These are phyloP conservation scores for Coemansia sp. DNA, from an alignment of 192 early-diverging fungal species.

Conservation along the genomic window DNA sequence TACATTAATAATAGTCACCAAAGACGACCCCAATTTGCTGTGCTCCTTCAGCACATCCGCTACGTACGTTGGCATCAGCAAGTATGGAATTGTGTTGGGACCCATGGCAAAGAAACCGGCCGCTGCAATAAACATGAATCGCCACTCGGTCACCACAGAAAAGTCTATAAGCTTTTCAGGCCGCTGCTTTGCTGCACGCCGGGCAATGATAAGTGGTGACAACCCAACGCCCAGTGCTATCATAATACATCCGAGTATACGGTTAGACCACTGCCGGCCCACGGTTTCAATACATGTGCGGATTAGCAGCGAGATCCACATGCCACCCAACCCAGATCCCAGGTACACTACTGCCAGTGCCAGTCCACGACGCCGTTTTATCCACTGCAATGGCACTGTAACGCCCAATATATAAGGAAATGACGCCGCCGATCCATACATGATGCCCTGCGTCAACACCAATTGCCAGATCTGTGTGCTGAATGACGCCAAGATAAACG, in stretches of 20 bases:
- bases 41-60: slow-evolving; percentile 33
- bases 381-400: slow-evolving; percentile 46
- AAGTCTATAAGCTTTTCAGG: slow-evolving; percentile 30
- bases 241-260: slow-evolving; percentile 39
- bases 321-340: slow-evolving; percentile 48
- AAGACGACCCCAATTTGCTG: slow-evolving; percentile 23
- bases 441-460: slow-evolving; percentile 49
- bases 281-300: slow-evolving; percentile 22
- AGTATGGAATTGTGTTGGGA: slow-evolving; percentile 50
- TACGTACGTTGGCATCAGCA: slow-evolving; percentile 50
- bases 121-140: slow-evolving; percentile 37
- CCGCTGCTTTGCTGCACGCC: slow-evolving; percentile 8
- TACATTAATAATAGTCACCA: slow-evolving; percentile 49
- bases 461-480: slow-evolving; percentile 55
- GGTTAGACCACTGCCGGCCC: slow-evolving; percentile 41
- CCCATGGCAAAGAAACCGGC: slow-evolving; percentile 52
- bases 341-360: slow-evolving; percentile 38
- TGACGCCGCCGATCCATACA: slow-evolving; percentile 43
- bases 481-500: slow-evolving; percentile 53
- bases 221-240: slow-evolving; percentile 26
- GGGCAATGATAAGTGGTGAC: slow-evolving; percentile 36
- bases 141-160: slow-evolving; percentile 36
- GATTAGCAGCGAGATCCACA: slow-evolving; percentile 43
- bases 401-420: slow-evolving; percentile 51
- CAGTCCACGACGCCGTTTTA: slow-evolving; percentile 28